Evolutionary conservation across 768 basidiomycete species (phyloP).

Genomic region (Pulveroboletus sp.): DNA sequence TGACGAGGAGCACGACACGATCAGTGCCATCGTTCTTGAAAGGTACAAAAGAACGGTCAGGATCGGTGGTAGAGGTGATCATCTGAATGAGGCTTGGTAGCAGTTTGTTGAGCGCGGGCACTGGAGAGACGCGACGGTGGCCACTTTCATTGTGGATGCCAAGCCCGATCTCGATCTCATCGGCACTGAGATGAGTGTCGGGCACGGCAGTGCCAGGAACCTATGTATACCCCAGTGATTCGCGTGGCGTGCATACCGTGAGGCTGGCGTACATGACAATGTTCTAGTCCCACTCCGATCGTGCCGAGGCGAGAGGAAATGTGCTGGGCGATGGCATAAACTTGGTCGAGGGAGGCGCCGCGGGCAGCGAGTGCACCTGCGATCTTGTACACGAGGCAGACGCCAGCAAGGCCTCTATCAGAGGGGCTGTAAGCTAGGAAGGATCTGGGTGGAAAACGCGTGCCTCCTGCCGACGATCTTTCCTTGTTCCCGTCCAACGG

Average conservation of each 20-base stretch:
- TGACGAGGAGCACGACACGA: conserved; percentile 75
- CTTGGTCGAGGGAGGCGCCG: conserved; percentile 66
- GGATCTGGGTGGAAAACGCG: conserved; percentile 12
- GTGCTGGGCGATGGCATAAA: conserved; percentile 64
- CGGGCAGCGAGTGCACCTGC: conserved; percentile 76
- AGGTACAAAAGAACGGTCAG: conserved; percentile 74
- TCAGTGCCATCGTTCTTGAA: conserved; percentile 63
- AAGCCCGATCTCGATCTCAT: conserved; percentile 86
- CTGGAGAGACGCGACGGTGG: conserved; percentile 60
- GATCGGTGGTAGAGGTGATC: conserved; percentile 68
- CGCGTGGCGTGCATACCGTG: background rate
- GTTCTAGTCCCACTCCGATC: conserved; percentile 84
- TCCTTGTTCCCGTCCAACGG: conserved; percentile 78
- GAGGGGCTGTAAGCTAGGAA: background rate
- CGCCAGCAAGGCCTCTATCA: conserved; percentile 74
- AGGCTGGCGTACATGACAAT: conserved; percentile 64
- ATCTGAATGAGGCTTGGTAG: conserved; percentile 68
- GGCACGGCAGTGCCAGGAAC: conserved; percentile 73
- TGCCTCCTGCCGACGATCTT: conserved; percentile 79
- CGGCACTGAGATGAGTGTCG: conserved; percentile 50
- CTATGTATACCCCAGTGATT: conserved; percentile 32
- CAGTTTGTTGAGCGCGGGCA: conserved; percentile 69
- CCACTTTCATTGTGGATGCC: conserved; percentile 93
- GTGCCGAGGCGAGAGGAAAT: conserved; percentile 69
- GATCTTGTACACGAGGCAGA: conserved; percentile 85